These are phyloP conservation scores for Lasiodiplodia gonubiensis DNA, from an alignment of 2,329 filamentous ascomycete genomes.

Conservation along the genomic window DNA sequence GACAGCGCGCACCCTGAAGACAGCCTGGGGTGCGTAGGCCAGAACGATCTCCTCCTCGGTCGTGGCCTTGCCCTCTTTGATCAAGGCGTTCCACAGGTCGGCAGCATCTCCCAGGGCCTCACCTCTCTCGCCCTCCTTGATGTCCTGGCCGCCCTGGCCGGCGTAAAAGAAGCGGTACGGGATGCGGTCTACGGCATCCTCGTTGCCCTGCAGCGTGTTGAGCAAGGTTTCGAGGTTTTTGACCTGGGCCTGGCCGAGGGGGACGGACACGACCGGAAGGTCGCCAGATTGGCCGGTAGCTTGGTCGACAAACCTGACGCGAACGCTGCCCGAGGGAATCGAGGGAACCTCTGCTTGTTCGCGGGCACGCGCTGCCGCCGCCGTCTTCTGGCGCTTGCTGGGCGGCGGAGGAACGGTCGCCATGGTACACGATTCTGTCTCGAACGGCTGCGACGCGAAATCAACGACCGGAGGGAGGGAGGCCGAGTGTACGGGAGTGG, in stretches of 20 bases:
- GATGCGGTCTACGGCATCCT: slow-evolving; percentile 64
- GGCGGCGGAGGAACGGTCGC: slow-evolving; percentile 82
- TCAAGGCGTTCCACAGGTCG: slow-evolving; percentile 50
- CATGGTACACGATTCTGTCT: slow-evolving; percentile 57
- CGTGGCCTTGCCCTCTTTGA: slow-evolving; percentile 44
- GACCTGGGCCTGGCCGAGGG: slow-evolving; percentile 82
- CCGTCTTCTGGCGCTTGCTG: slow-evolving; percentile 84
- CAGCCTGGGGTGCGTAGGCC: slow-evolving; percentile 73
- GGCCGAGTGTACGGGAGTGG: neutral
- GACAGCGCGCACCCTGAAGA: slow-evolving; percentile 91
- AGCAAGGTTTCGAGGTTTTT: slow-evolving; percentile 88
- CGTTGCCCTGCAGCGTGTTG: slow-evolving; percentile 76
- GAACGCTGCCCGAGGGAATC: slow-evolving; percentile 75
- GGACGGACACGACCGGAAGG: slow-evolving; percentile 71
- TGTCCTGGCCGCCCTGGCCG: slow-evolving; percentile 37
- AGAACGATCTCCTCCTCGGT: slow-evolving; percentile 25
- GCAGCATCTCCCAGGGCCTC: slow-evolving; percentile 54
- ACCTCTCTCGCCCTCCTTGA: slow-evolving; percentile 34
- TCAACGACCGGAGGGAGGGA: neutral
- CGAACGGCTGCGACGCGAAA: neutral
- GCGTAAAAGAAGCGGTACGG: slow-evolving; percentile 70
- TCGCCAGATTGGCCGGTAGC: slow-evolving; percentile 71
- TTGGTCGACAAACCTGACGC: slow-evolving; percentile 88
- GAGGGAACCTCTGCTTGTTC: slow-evolving; percentile 76
- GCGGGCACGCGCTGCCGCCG: slow-evolving; percentile 71